Evolutionary conservation across 2,329 filamentous ascomycete genomes (phyloP).

Genomic region (Colletotrichum plurivorum): DNA sequence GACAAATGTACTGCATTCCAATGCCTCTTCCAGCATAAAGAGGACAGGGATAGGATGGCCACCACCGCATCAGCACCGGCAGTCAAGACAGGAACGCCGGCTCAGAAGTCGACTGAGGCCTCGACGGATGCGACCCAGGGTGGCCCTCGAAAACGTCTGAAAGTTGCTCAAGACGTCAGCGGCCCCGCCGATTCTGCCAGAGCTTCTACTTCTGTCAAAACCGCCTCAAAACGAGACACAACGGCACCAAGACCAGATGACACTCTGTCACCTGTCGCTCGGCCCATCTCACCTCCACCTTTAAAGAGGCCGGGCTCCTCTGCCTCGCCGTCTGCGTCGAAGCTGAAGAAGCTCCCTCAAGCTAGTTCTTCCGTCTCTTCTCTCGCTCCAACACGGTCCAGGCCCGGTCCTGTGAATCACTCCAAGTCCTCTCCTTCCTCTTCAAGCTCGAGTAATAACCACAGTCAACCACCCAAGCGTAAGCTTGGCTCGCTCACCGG

Average conservation of each 20-base stretch:
- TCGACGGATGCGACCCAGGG: slow-evolving; percentile 45
- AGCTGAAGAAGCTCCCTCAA: slow-evolving; percentile 20
- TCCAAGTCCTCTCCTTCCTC: slow-evolving; percentile 36
- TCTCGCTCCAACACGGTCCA: slow-evolving; percentile 27
- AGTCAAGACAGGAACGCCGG: slow-evolving; percentile 32
- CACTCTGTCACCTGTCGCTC: slow-evolving; percentile 45
- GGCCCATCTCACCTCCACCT: slow-evolving; percentile 53
- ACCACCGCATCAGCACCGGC: slow-evolving; percentile 33
- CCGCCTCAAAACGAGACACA: slow-evolving; percentile 40
- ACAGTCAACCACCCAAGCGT: slow-evolving; percentile 23
- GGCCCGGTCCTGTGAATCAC: slow-evolving; percentile 28
- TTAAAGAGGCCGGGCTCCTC: slow-evolving; percentile 41
- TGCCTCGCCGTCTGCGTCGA: neutral
- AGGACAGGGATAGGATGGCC: slow-evolving; percentile 47
- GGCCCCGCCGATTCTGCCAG: slow-evolving; percentile 31
- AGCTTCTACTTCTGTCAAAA: slow-evolving; percentile 38
- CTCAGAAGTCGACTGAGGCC: slow-evolving; percentile 31
- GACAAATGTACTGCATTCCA: slow-evolving; percentile 63
- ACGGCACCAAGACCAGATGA: slow-evolving; percentile 35
- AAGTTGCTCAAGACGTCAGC: slow-evolving; percentile 41
- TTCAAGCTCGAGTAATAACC: slow-evolving; percentile 11
- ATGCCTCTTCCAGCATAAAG: slow-evolving; percentile 64
- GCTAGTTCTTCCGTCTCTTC: slow-evolving; percentile 19
- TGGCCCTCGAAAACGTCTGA: slow-evolving; percentile 50
- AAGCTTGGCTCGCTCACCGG: slow-evolving; percentile 28